Evolutionary conservation across 345 rosid genomes (phyloP), one percentile per base, ranked within the genome.

Genomic region (Citrus maxima): DNA sequence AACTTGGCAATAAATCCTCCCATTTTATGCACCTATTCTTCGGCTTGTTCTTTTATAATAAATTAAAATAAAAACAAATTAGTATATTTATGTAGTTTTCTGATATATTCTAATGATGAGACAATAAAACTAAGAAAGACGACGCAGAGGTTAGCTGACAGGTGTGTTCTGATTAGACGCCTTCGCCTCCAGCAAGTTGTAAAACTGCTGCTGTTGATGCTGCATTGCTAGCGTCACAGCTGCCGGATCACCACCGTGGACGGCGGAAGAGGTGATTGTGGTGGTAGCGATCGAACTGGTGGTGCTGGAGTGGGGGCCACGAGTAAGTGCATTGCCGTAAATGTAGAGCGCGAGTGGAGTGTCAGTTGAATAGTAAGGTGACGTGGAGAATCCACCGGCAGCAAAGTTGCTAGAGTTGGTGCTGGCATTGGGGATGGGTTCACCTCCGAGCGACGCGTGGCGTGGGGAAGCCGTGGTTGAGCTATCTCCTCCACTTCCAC

Each of bases 381-480:
- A 21, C 10, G 63, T 55, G 75, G 75, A 51, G 42, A 18, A 70
- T 13, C 40, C 74, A 32, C 40, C 27, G 2, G 27, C 25, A 19
- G 24, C 70, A 10, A 37, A 24, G 28, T 67, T 74, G 5, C 42
- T 62, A 66, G 24, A 38, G 35, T 22, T 67, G 25, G 27, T 65
- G 64, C 34, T 30, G 25, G 81, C 74, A 34, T 22, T 67, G 14
- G 22, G 59, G 64, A 32, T 30, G 25, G 83, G 75, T n/a, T 74
- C 85, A 16, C 51, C 60, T 16, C 58, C 10, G 77, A 68, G 1
- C 3, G 71, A 67, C 7, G 76, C 7, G 63, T 56, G 64, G 35
- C 54, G 79, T 1, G 90, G 87, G 7, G 90, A 87, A 5, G 79
- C 65, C 4, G 88, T 81, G 27, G 85, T 76, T 18, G 86, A 88